Conservation (phyloP, 2,329 filamentous ascomycete species). For the Aspergillus nomiae region DNA sequence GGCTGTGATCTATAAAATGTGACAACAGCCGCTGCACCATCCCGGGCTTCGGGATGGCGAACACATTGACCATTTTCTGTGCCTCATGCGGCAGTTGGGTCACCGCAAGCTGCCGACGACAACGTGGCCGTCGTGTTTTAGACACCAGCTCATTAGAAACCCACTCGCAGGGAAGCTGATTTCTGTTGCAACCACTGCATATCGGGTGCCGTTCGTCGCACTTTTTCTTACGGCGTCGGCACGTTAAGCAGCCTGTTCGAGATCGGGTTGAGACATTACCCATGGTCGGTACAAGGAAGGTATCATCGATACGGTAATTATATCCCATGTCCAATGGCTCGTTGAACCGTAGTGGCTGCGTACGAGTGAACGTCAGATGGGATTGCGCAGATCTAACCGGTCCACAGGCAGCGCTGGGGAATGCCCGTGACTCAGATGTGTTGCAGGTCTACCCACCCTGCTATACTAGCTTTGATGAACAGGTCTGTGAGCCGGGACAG, state of each 20-base stretch:
- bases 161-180: constrained; percentile 8
- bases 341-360: not conserved
- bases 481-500: too few relatives aligned
- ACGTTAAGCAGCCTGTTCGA: constrained; percentile 8
- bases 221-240: constrained; percentile 15
- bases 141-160: not conserved
- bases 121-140: not conserved
- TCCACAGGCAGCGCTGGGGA: too few relatives aligned
- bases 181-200: constrained; percentile 11
- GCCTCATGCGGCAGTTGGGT: not conserved
- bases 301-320: not conserved
- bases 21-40: constrained; percentile 4
- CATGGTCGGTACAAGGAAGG: not conserved
- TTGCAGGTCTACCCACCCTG: too few relatives aligned
- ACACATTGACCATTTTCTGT: constrained; percentile 9
- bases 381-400: too few relatives aligned
- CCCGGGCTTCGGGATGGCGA: constrained; percentile 2
- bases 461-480: too few relatives aligned
- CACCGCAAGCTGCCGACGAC: not conserved
- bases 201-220: constrained; percentile 10
- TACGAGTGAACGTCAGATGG: not conserved
- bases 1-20: constrained; percentile 11
- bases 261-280: not conserved
- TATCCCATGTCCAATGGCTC: not conserved
- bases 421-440: too few relatives aligned